Percentiles rank a stretch among this genome's conserved stretches.
Evolutionary conservation across 768 basidiomycete genomes (phyloP).

Genomic region (Pleurotus platypus): DNA sequence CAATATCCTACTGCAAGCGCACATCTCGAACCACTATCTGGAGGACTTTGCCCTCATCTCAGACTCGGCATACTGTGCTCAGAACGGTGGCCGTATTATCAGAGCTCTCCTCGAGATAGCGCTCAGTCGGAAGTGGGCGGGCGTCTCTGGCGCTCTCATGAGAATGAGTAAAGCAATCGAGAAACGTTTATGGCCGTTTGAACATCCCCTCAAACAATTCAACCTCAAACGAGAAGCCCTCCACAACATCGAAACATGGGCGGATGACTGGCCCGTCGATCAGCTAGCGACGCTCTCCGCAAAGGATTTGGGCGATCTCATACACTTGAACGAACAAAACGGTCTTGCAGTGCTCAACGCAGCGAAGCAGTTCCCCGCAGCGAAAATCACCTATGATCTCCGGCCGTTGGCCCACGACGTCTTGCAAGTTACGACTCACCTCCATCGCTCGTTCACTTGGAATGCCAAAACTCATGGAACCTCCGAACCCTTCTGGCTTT

Average conservation of each 20-base stretch:
- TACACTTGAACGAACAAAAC: constrained; percentile 84
- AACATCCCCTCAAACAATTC: constrained; percentile 86
- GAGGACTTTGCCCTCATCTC: constrained; percentile 97
- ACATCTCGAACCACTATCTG: constrained; percentile 74
- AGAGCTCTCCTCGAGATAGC: constrained; percentile 95
- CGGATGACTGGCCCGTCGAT: constrained; percentile 72
- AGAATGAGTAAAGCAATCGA: constrained; percentile 92
- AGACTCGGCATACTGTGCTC: constrained; percentile 90
- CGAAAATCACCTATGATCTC: constrained; percentile 61
- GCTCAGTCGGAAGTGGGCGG: constrained; percentile 90
- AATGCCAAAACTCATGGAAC: constrained; percentile 67
- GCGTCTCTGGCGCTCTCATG: constrained; percentile 73
- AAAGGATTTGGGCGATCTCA: constrained; percentile 67
- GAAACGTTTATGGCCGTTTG: constrained; percentile 91
- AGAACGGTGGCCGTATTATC: constrained; percentile 92
- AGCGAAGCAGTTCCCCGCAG: constrained; percentile 81
- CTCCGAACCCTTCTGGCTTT: constrained; percentile 89
- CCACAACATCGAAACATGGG: constrained; percentile 74
- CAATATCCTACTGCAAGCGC: constrained; percentile 91
- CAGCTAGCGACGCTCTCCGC: constrained; percentile 71
- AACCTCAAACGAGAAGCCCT: constrained; percentile 73
- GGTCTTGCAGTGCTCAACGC: constrained; percentile 76
- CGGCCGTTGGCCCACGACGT: constrained; percentile 84
- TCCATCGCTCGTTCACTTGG: constrained; percentile 78
- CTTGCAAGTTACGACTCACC: constrained; percentile 66